Evolutionary conservation across 352 stramenopile genomes (phyloP), one percentile per base, ranked within the genome.

Genomic region (Thalassiosira pacifica): DNA sequence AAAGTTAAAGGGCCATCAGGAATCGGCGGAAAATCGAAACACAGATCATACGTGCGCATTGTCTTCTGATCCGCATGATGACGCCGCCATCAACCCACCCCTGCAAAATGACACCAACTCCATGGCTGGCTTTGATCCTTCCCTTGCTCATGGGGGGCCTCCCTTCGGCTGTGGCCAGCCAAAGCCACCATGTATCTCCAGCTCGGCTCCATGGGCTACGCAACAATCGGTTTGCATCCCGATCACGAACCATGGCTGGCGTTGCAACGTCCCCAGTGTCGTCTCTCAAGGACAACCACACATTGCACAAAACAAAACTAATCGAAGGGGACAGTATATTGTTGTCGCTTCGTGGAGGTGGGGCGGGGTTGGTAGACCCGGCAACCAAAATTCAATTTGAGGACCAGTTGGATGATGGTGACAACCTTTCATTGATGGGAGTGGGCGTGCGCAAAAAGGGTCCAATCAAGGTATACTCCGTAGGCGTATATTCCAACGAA

Each of bases 381-480:
- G 34, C 70, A n/a, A 80, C 69, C 1, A 76, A 84, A 31, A 79
- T 84, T 42, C 57, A 79, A 73, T 84, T 79, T 42, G 64, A 68
- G 8, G 64, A 67, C 64, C 48, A 60, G 27, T 34, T 82, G 22
- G 40, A 73, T 13, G 48, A 27, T 13, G 48, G 37, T 22, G 34
- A 67, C 37, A 37, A 42, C 31, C 67, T 83, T 11, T 68, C 52
- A 13, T 76, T 88, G 19, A 11, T 86, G 52, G 77, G 69, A 18
- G 69, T 86, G n/a, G 81, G 82, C 27, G 81, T 88, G 16, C 69
- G 75, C 31, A 87, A 81, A 42, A 88, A 88, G 76, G 80, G 80
- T 48, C 81, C 81, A 18, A 86, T 88, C 65, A 88, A 86, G 48
- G 82, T 88, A 18, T 90, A 88, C 34, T 84, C 80, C 8, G 80